Conservation (phyloP, 2,329 filamentous ascomycete species). For the Phoma sp. region DNA sequence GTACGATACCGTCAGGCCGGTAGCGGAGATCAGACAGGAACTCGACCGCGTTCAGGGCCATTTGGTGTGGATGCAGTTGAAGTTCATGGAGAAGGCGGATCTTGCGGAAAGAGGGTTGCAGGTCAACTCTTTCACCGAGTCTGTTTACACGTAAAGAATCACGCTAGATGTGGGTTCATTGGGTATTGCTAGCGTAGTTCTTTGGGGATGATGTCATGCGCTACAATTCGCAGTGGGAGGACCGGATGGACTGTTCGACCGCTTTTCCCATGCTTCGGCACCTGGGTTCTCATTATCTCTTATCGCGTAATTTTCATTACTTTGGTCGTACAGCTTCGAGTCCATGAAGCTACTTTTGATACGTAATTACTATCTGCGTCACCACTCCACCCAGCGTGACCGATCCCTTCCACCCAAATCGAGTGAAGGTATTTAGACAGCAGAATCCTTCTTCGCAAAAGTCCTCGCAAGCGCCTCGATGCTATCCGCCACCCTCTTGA, state of each 20-base stretch:
- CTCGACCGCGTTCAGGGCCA: slow-evolving; percentile 84
- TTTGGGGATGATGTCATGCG: not conserved
- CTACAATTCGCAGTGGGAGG: not conserved
- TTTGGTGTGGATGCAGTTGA: slow-evolving; percentile 92
- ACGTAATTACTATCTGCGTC: not conserved
- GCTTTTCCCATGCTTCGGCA: not conserved
- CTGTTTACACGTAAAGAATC: slow-evolving; percentile 69
- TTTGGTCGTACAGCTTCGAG: no score
- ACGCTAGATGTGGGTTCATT: not conserved
- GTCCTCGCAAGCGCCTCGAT: slow-evolving; percentile 51
- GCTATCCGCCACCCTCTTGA: slow-evolving; percentile 52
- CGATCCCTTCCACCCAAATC: not conserved
- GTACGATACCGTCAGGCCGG: slow-evolving; percentile 71
- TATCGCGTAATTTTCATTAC: not conserved
- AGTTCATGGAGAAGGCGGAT: slow-evolving; percentile 80
- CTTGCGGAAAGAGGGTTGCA: slow-evolving; percentile 91
- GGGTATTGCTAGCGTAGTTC: not conserved
- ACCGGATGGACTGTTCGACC: not conserved
- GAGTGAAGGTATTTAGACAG: slow-evolving; percentile 28
- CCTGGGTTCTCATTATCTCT: not conserved
- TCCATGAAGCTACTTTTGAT: not conserved
- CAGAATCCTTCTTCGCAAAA: slow-evolving; percentile 51
- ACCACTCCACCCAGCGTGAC: not conserved
- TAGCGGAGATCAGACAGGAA: slow-evolving; percentile 74
- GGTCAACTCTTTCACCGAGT: slow-evolving; percentile 86